A percentile compares a stretch with the other conserved stretches of the same genome.
Conservation (phyloP, 768 basidiomycete genomes). For the Antrodiella citrinella region DNA sequence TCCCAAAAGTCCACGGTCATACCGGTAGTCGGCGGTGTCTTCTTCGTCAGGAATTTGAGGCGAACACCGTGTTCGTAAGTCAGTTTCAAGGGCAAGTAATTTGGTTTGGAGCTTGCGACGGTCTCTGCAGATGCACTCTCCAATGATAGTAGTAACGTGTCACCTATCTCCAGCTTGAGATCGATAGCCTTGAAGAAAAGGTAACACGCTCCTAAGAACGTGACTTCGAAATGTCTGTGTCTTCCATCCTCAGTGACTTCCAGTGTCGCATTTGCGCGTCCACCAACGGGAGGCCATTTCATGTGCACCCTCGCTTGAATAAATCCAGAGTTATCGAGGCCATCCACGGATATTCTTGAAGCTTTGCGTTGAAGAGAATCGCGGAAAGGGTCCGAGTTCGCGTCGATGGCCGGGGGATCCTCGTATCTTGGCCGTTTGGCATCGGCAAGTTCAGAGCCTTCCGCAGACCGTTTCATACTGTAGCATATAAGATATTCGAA, state of each 20-base stretch:
- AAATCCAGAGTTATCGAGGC: conserved; percentile 28
- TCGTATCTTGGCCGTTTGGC: neutral
- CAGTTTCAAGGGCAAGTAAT: conserved; percentile 33
- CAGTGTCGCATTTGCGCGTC: conserved; percentile 17
- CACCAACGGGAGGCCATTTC: conserved; percentile 29
- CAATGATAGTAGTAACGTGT: conserved; percentile 40
- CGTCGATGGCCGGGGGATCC: neutral
- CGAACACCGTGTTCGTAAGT: conserved; percentile 35
- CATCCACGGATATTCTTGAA: conserved; percentile 24
- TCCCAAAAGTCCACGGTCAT: conserved; percentile 34
- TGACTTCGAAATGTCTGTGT: conserved; percentile 29
- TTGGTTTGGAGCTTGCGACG: conserved; percentile 19
- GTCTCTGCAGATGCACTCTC: conserved; percentile 32
- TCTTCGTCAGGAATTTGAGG: conserved; percentile 29
- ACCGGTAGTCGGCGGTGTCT: conserved; percentile 14
- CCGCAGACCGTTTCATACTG: neutral
- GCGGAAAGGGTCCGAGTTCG: conserved; percentile 2
- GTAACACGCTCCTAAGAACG: conserved; percentile 24
- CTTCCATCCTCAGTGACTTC: conserved; percentile 11
- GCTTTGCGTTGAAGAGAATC: neutral
- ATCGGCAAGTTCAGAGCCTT: neutral
- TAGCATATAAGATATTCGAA: too few relatives aligned
- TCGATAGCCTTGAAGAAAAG: conserved; percentile 21
- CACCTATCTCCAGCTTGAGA: conserved; percentile 33
- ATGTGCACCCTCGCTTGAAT: conserved; percentile 36